phyloP scores from a whole-genome alignment of 2,329 filamentous ascomycete species.

The Aphanocladium album region DNA sequence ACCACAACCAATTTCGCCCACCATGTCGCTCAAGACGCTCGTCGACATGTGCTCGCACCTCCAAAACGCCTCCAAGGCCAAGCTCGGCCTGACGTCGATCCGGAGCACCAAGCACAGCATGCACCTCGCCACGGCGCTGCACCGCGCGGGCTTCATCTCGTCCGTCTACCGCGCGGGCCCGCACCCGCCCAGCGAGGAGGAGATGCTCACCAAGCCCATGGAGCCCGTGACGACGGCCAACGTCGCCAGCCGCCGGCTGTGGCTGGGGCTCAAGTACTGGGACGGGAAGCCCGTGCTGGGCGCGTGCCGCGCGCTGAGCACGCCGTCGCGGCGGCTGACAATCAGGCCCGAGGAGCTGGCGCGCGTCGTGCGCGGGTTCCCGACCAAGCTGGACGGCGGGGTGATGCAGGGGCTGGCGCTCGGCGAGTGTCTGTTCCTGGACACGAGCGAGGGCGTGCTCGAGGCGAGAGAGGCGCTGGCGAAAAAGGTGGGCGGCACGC shows the following conservation, averaged over 20 bases:
- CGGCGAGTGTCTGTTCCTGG: slow-evolving; percentile 78
- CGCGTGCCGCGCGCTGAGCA: slow-evolving; percentile 62
- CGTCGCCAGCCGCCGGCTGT: slow-evolving; percentile 69
- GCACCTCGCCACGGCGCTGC: slow-evolving; percentile 67
- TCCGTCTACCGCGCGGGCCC: slow-evolving; percentile 69
- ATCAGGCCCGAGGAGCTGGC: slow-evolving; percentile 58
- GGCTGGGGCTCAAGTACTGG: slow-evolving; percentile 89
- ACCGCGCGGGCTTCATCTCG: slow-evolving; percentile 76
- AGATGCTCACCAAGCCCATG: slow-evolving; percentile 42
- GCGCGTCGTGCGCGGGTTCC: slow-evolving; percentile 62
- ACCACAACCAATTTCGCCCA: slow-evolving; percentile 13
- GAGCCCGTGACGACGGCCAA: slow-evolving; percentile 63
- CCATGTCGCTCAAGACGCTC: slow-evolving; percentile 60
- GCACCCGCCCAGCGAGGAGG: slow-evolving; percentile 44
- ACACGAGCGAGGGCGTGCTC: slow-evolving; percentile 70
- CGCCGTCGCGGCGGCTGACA: slow-evolving; percentile 67
- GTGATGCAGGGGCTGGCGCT: slow-evolving; percentile 69
- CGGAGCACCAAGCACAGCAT: slow-evolving; percentile 78
- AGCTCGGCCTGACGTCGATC: slow-evolving; percentile 78
- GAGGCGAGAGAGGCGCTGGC: slow-evolving; percentile 80
- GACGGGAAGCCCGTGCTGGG: slow-evolving; percentile 73
- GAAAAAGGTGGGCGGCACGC: slow-evolving; percentile 72
- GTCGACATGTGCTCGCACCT: slow-evolving; percentile 83
- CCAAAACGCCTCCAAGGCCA: slow-evolving; percentile 81
- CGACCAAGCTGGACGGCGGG: slow-evolving; percentile 52